Evolutionary conservation across 2,329 filamentous ascomycete species (phyloP).

Genomic region (Zymoseptoria crescenta): DNA sequence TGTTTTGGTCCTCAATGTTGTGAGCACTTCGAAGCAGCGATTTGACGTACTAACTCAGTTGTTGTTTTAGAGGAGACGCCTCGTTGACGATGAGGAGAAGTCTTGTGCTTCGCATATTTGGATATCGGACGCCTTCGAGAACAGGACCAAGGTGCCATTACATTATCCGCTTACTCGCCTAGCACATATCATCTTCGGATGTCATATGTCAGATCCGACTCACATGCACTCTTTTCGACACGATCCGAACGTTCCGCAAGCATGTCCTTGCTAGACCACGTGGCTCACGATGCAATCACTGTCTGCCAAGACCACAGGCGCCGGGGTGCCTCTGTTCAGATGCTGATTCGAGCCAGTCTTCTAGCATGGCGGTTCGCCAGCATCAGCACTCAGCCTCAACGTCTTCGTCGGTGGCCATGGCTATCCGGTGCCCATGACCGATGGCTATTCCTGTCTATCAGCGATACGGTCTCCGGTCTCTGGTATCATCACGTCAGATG

Average conservation of each 20-base stretch:
- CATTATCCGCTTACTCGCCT: no score
- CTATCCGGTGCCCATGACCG: no score
- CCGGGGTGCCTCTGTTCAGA: neutral
- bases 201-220: neutral
- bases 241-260: neutral
- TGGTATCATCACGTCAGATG: neutral
- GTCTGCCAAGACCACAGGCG: neutral
- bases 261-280: neutral
- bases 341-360: no score
- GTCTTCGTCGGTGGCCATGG: neutral
- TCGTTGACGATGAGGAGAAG: no score
- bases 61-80: no score
- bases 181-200: no score
- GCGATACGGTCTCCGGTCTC: neutral
- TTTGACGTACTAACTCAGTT: no score
- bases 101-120: no score
- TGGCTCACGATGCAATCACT: neutral
- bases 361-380: neutral
- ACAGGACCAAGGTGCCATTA: no score
- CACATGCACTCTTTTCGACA: neutral
- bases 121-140: no score
- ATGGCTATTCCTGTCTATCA: neutral
- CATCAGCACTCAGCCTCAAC: neutral
- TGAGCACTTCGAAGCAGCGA: no score
- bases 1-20: no score